Evolutionary conservation across 805 yeast genomes (phyloP).

Genomic region (Starmerella powellii): DNA sequence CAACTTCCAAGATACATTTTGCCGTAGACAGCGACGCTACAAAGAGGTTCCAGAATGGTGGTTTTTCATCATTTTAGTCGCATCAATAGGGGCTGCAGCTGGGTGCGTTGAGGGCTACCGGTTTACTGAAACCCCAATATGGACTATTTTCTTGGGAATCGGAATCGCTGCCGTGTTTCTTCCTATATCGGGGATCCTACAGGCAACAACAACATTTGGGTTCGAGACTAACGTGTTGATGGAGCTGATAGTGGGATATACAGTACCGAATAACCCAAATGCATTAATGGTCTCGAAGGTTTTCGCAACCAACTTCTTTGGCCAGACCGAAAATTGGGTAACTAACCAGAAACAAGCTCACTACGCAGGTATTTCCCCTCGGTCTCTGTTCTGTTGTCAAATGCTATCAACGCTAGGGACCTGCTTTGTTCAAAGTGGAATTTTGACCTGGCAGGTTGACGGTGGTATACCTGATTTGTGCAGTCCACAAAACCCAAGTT

Average conservation of each 20-base stretch:
- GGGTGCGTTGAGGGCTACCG: conserved; percentile 31
- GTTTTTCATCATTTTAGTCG: conserved; percentile 35
- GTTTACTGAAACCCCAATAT: conserved; percentile 41
- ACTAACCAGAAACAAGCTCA: conserved; percentile 45
- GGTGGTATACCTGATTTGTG: conserved; percentile 27
- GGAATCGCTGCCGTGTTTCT: conserved; percentile 41
- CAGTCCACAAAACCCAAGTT: conserved; percentile 23
- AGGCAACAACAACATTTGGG: conserved; percentile 38
- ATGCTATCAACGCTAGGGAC: conserved; percentile 26
- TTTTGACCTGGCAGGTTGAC: conserved; percentile 28
- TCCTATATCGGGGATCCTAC: conserved; percentile 40
- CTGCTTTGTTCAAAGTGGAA: conserved; percentile 25
- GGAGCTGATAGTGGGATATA: conserved; percentile 44
- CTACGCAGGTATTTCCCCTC: conserved; percentile 47
- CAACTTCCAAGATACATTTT: conserved; percentile 40
- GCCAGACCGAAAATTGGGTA: conserved; percentile 50
- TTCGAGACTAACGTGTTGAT: conserved; percentile 40
- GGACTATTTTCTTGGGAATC: conserved; percentile 45
- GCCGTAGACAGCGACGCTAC: conserved; percentile 44
- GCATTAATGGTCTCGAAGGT: conserved; percentile 43
- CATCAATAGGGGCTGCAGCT: conserved; percentile 37
- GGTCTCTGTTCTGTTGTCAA: conserved; percentile 43
- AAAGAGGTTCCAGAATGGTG: conserved; percentile 53
- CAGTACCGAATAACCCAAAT: conserved; percentile 43
- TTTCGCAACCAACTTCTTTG: conserved; percentile 47